Evolutionary conservation across 2,329 filamentous ascomycete species (phyloP).

Genomic region (Fusarium verticillioides): DNA sequence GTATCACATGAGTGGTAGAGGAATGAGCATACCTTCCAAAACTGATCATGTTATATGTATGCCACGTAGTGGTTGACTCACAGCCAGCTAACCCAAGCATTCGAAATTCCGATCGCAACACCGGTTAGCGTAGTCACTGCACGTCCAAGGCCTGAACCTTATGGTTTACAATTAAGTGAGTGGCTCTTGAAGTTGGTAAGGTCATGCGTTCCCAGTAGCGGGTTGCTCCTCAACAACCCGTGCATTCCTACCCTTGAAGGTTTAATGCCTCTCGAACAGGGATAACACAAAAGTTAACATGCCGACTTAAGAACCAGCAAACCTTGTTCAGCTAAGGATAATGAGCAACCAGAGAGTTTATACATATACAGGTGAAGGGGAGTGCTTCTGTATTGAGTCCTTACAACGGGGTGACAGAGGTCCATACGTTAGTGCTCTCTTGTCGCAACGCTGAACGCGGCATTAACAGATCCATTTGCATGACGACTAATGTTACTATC

Average conservation of each 20-base stretch:
- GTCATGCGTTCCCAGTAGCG: neutral
- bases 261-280: neutral
- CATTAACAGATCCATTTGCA: neutral
- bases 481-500: neutral
- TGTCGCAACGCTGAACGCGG: neutral
- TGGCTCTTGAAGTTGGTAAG: neutral
- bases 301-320: neutral
- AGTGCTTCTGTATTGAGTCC: neutral
- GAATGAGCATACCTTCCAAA: neutral
- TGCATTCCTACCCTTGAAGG: neutral
- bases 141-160: neutral
- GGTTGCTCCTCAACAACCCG: neutral
- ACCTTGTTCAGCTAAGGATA: neutral
- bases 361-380: neutral
- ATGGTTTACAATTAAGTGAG: neutral
- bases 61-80: slow-evolving; percentile 1
- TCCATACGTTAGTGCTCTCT: no score
- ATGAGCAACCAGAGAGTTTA: neutral
- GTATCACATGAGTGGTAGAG: neutral
- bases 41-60: neutral
- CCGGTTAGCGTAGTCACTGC: neutral
- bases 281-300: neutral
- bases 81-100: neutral
- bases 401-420: neutral
- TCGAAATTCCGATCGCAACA: neutral